phyloP scores from a whole-genome alignment of 257 asterid genomes.

The Salvia miltiorrhiza region DNA sequence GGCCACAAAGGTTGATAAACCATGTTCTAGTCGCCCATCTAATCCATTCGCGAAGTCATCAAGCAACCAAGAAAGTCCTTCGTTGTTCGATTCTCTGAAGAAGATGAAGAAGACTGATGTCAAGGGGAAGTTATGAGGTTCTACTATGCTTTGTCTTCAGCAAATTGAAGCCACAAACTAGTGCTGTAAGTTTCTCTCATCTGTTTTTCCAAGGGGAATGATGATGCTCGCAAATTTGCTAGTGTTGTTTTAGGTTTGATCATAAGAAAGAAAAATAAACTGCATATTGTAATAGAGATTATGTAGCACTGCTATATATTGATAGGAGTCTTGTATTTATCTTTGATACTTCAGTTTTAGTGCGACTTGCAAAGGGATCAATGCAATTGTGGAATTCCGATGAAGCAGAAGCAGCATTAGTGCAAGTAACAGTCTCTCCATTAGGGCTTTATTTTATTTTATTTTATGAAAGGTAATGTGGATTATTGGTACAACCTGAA shows the following conservation, averaged over 20 bases:
- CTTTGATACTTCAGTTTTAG: constrained; percentile 1
- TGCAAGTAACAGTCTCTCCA: no score
- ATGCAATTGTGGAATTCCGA: neutral
- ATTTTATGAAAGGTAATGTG: no score
- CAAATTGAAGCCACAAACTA: constrained; percentile 7
- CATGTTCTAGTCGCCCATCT: constrained; percentile 45
- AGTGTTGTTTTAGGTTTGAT: neutral
- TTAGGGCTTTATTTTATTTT: no score
- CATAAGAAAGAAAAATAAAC: neutral
- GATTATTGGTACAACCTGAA: no score
- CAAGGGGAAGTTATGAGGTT: constrained; percentile 24
- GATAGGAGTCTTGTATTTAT: neutral
- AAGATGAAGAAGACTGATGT: constrained; percentile 49
- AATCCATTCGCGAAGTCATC: constrained; percentile 84
- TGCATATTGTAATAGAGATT: neutral
- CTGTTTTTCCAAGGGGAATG: neutral
- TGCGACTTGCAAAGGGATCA: neutral
- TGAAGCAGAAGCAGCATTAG: no score
- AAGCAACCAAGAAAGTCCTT: constrained; percentile 43
- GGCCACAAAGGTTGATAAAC: constrained; percentile 21
- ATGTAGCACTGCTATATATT: neutral
- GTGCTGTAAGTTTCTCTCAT: neutral
- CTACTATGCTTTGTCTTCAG: constrained; percentile 16
- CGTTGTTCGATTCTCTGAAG: constrained; percentile 70
- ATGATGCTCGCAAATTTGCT: neutral